A percentile compares a stretch with the other conserved stretches of the same genome.
Evolutionary conservation across 352 stramenopile species (phyloP).

Genomic region (Globisporangium rhizosaccharum): DNA sequence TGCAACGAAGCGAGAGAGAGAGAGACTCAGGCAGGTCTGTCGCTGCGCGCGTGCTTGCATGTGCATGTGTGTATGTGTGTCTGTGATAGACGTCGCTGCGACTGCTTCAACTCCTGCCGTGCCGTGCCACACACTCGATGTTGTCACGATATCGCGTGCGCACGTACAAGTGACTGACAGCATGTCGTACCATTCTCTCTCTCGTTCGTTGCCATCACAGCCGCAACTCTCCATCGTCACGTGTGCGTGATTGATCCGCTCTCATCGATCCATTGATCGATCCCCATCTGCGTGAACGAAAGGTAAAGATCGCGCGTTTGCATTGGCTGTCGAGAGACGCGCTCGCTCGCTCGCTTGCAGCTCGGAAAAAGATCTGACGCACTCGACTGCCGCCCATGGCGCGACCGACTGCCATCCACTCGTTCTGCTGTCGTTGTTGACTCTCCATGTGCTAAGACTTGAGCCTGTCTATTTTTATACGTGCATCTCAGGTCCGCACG

Average conservation of each 20-base stretch:
- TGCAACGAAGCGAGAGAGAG: not conserved
- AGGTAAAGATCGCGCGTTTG: not conserved
- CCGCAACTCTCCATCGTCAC: constrained; percentile 3
- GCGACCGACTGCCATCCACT: no score
- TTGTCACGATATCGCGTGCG: not conserved
- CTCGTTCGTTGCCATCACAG: not conserved
- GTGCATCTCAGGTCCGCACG: not conserved
- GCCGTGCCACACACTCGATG: no score
- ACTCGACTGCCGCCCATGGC: no score
- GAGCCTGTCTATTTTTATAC: no score
- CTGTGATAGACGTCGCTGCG: not conserved
- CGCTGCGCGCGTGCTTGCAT: not conserved
- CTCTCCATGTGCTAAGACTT: no score
- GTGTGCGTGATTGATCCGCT: constrained; percentile 11
- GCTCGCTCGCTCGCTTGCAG: no score
- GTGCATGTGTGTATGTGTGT: not conserved
- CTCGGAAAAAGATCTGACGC: no score
- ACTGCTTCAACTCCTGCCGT: no score
- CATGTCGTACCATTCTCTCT: not conserved
- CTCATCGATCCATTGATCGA: constrained; percentile 19
- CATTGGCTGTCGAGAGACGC: no score
- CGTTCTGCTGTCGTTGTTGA: no score
- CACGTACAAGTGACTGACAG: not conserved
- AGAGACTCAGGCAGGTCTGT: not conserved
- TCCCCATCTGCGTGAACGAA: constrained; percentile 7